A percentile compares a stretch with the other conserved stretches of the same genome.
These are phyloP conservation scores for Lagenaria siceraria DNA, from an alignment of 306 rosid species.

Conservation along the genomic window DNA sequence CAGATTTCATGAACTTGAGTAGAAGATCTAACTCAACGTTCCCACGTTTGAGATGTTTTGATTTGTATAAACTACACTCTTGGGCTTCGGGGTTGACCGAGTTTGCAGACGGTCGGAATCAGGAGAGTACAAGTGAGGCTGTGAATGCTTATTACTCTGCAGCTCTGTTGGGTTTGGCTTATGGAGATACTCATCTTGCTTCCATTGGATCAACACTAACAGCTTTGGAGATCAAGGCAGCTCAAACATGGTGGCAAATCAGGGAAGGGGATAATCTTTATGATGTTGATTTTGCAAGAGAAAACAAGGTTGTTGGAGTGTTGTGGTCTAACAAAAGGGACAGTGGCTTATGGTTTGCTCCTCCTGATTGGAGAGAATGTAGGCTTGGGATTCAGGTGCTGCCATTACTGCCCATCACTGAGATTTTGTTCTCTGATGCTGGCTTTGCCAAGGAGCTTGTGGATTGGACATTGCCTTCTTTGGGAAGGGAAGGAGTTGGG, in stretches of 20 bases:
- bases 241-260: slow-evolving; percentile 85
- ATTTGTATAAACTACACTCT: slow-evolving; percentile 55
- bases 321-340: slow-evolving; percentile 79
- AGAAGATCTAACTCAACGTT: slow-evolving; percentile 24
- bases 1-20: slow-evolving; percentile 53
- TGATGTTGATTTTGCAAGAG: slow-evolving; percentile 42
- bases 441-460: slow-evolving; percentile 56
- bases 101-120: slow-evolving; percentile 71
- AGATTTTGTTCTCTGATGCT: slow-evolving; percentile 43
- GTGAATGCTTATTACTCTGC: slow-evolving; percentile 75
- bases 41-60: slow-evolving; percentile 69
- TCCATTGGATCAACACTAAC: slow-evolving; percentile 49
- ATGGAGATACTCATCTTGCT: slow-evolving; percentile 49
- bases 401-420: slow-evolving; percentile 60
- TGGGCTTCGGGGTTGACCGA: slow-evolving; percentile 90
- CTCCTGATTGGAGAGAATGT: slow-evolving; percentile 63
- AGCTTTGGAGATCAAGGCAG: slow-evolving; percentile 51
- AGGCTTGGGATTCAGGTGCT: slow-evolving; percentile 74
- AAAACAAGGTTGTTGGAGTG: slow-evolving; percentile 53
- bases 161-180: slow-evolving; percentile 63
- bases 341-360: slow-evolving; percentile 84
- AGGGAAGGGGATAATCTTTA: slow-evolving; percentile 33
- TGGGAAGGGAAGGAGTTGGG: slow-evolving; percentile 56
- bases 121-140: slow-evolving; percentile 84
- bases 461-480: slow-evolving; percentile 59